Evolutionary conservation across 208 protist genomes (phyloP).

Genomic region (Balamuthia mandrillaris): DNA sequence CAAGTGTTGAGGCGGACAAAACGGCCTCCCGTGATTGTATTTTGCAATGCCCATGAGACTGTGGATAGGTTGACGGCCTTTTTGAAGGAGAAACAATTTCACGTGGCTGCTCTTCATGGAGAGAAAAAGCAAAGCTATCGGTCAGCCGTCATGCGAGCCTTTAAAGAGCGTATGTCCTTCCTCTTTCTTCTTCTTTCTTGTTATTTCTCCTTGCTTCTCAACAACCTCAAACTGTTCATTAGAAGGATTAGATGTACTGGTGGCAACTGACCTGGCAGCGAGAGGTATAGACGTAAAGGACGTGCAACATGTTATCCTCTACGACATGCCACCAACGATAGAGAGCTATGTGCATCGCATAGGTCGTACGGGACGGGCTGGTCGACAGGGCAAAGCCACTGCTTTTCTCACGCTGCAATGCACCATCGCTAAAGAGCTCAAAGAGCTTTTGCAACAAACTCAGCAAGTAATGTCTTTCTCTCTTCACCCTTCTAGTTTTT

Average conservation of each 20-base stretch:
- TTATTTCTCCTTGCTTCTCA: not conserved
- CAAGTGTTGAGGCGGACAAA: not conserved
- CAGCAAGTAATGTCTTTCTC: too few species aligned
- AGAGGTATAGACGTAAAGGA: slow-evolving; percentile 94
- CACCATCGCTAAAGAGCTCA: too few species aligned
- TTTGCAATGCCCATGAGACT: not conserved
- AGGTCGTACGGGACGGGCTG: slow-evolving; percentile 84
- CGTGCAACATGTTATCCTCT: slow-evolving; percentile 97
- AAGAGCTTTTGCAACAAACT: too few species aligned
- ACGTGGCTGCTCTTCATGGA: not conserved
- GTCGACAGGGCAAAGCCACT: slow-evolving; percentile 84
- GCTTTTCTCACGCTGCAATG: slow-evolving; percentile 87
- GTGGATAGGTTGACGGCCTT: not conserved
- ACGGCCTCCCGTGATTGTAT: not conserved
- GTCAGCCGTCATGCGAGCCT: not conserved
- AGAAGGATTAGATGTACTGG: slow-evolving; percentile 87
- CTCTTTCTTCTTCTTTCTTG: not conserved
- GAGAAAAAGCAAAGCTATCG: not conserved
- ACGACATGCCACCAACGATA: slow-evolving; percentile 97
- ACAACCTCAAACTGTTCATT: too few species aligned
- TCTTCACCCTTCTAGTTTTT: too few species aligned
- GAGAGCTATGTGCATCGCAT: slow-evolving; percentile 87
- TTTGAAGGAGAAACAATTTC: slow-evolving; percentile 20
- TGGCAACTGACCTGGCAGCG: slow-evolving; percentile 78
- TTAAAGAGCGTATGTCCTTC: not conserved